phyloP scores from a whole-genome alignment of 805 yeast species.

The Candida sithepensis region DNA sequence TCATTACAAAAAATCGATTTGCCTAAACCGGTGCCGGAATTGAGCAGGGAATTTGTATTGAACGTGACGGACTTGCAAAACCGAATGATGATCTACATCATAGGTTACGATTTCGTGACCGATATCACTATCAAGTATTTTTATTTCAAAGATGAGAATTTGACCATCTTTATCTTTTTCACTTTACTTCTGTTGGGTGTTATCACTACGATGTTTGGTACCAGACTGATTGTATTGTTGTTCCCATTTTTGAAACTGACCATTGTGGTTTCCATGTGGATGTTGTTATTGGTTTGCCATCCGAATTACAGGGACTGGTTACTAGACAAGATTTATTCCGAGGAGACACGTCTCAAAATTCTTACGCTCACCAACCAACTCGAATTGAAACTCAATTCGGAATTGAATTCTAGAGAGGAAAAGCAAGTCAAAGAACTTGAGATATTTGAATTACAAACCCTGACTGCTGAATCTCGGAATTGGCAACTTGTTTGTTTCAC shows the following conservation, averaged over 20 bases:
- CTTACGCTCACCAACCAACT: slow-evolving; percentile 45
- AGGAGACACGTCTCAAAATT: slow-evolving; percentile 56
- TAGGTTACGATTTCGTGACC: slow-evolving; percentile 54
- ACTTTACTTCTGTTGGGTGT: slow-evolving; percentile 16
- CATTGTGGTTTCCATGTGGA: slow-evolving; percentile 49
- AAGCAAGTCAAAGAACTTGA: slow-evolving; percentile 52
- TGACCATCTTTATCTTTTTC: slow-evolving; percentile 52
- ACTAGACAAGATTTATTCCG: slow-evolving; percentile 50
- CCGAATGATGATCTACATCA: slow-evolving; percentile 64
- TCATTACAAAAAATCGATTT: slow-evolving; percentile 43
- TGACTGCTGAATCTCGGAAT: slow-evolving; percentile 43
- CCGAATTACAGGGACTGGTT: slow-evolving; percentile 49
- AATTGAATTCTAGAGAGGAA: slow-evolving; percentile 35
- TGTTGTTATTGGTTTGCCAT: slow-evolving; percentile 39
- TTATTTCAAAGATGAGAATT: slow-evolving; percentile 58
- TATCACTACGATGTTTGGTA: slow-evolving; percentile 28
- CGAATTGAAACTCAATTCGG: slow-evolving; percentile 40
- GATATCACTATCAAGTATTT: slow-evolving; percentile 52
- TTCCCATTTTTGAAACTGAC: slow-evolving; percentile 30
- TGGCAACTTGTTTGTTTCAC: slow-evolving; percentile 67
- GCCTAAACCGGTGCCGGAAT: slow-evolving; percentile 74
- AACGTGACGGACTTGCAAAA: slow-evolving; percentile 85
- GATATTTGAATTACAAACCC: slow-evolving; percentile 63
- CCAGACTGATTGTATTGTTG: slow-evolving; percentile 11
- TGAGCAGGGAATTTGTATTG: slow-evolving; percentile 71